These are phyloP conservation scores for Fusarium nanum DNA, from an alignment of 2,329 filamentous ascomycete genomes.

Conservation along the genomic window DNA sequence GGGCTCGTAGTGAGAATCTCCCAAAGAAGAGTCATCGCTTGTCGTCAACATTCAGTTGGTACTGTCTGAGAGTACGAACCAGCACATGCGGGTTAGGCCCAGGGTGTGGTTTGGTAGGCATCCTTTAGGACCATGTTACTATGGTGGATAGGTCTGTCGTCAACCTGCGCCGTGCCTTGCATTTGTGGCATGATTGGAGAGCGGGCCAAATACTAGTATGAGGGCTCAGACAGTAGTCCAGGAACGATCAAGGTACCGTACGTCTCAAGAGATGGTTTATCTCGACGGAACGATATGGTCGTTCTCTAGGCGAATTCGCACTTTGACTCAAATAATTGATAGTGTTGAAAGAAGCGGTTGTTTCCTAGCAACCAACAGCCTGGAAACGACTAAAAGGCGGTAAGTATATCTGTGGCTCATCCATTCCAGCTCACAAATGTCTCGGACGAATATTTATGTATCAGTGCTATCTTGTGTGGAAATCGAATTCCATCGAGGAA, in stretches of 20 bases:
- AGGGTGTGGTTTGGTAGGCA: conserved; percentile 33
- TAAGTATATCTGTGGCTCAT: conserved; percentile 21
- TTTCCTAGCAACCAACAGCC: conserved; percentile 21
- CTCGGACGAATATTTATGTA: conserved; percentile 4
- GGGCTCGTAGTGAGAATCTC: conserved; percentile 31
- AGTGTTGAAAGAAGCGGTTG: conserved; percentile 3
- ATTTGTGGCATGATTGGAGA: conserved; percentile 47
- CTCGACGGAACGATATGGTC: neutral
- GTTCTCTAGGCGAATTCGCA: neutral
- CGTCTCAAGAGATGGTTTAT: conserved; percentile 23
- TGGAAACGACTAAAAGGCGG: conserved; percentile 16
- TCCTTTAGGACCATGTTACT: conserved; percentile 34
- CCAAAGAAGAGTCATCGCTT: conserved; percentile 27
- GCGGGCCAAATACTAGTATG: conserved; percentile 39
- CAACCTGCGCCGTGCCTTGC: conserved; percentile 48
- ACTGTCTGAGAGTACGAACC: conserved; percentile 23
- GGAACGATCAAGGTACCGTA: conserved; percentile 41
- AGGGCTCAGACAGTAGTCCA: conserved; percentile 38
- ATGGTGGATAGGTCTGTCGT: conserved; percentile 42
- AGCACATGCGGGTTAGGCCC: conserved; percentile 16
- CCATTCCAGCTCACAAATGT: conserved; percentile 20
- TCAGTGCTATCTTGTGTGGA: conserved; percentile 17
- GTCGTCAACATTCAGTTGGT: conserved; percentile 35
- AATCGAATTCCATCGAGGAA: conserved; percentile 4
- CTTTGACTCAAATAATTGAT: neutral